Conservation (phyloP, 208 protist genomes). For the Trypanosoma lewisi region DNA sequence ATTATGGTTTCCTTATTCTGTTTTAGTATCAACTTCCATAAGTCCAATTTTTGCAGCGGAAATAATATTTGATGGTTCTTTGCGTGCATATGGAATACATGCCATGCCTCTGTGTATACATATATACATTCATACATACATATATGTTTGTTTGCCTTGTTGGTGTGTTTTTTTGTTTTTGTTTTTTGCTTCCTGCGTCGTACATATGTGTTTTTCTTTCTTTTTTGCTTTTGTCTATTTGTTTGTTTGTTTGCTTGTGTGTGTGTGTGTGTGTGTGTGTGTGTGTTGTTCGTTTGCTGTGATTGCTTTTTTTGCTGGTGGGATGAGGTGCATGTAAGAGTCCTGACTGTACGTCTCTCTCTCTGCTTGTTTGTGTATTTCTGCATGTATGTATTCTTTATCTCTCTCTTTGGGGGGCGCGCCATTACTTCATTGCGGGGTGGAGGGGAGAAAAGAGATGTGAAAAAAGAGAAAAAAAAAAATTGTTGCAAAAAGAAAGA, state of each 20-base stretch:
- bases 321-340: no score
- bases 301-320: constrained; percentile 19
- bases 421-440: no score
- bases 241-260: not conserved
- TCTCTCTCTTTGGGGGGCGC: no score
- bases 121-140: constrained; percentile 16
- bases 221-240: constrained; percentile 9
- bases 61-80: no score
- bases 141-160: constrained; percentile 12
- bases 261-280: not conserved
- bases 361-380: not conserved
- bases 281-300: constrained; percentile 2
- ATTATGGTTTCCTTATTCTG: no score
- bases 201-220: constrained; percentile 14
- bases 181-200: no score
- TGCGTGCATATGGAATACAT: no score
- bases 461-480: no score
- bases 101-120: constrained; percentile 6
- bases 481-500: no score
- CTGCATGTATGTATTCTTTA: not conserved
- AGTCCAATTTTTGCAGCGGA: no score
- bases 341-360: not conserved
- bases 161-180: constrained; percentile 16
- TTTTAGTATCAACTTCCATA: no score
- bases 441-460: not conserved